These are phyloP conservation scores for Apiospora saccharicola DNA, from an alignment of 2,329 filamentous ascomycete genomes.

Conservation along the genomic window DNA sequence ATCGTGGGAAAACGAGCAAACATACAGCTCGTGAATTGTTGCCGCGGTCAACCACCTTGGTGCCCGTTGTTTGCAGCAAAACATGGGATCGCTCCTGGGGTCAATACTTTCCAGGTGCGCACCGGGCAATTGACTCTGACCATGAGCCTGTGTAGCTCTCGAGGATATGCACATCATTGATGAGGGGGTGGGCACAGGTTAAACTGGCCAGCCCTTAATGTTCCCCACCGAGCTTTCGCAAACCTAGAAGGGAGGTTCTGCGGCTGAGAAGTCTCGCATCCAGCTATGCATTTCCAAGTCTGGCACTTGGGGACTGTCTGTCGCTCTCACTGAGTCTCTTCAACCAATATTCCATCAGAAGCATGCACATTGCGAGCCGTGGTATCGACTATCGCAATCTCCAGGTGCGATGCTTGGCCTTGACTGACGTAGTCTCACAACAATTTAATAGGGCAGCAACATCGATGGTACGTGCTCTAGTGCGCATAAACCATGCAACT, in stretches of 20 bases:
- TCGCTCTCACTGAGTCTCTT: background rate
- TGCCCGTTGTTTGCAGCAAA: background rate
- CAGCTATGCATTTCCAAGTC: background rate
- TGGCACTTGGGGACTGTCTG: background rate
- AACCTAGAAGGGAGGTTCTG: background rate
- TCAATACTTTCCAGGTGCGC: background rate
- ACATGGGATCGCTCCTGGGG: background rate
- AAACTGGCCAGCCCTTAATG: slow-evolving; percentile 9
- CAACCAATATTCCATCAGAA: background rate
- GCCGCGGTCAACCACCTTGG: background rate
- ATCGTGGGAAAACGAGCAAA: background rate
- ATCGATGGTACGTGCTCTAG: slow-evolving; percentile 17
- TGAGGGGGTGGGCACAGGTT: slow-evolving; percentile 13
- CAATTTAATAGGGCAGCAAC: slow-evolving; percentile 16
- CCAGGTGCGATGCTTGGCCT: background rate
- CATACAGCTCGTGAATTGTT: background rate
- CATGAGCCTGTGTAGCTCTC: background rate
- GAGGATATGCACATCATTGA: slow-evolving; percentile 16
- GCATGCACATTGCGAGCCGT: background rate
- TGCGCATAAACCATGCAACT: slow-evolving; percentile 6
- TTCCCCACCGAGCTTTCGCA: background rate
- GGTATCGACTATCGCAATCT: slow-evolving; percentile 16
- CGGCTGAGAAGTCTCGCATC: slow-evolving; percentile 8
- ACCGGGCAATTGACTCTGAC: background rate
- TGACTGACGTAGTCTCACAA: slow-evolving; percentile 16